Evolutionary conservation across 306 rosid genomes (phyloP).

Genomic region (Fragaria nilgerrensis): DNA sequence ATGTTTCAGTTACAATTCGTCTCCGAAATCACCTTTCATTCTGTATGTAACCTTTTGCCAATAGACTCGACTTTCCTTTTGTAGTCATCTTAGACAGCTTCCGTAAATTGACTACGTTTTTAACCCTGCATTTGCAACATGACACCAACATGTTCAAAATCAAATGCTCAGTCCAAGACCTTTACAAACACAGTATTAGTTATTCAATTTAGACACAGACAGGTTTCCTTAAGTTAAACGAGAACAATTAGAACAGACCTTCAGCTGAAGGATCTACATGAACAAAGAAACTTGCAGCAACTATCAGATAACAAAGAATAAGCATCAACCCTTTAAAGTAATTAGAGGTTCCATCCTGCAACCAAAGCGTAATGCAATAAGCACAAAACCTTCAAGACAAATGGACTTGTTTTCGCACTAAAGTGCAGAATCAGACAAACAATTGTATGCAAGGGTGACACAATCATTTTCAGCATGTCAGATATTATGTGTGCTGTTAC

Average conservation of each 20-base stretch:
- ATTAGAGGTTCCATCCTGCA: slow-evolving; percentile 83
- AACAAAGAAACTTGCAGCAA: slow-evolving; percentile 78
- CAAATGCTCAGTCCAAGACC: not conserved
- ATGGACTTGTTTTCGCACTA: not conserved
- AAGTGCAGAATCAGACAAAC: not conserved
- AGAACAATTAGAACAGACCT: slow-evolving; percentile 21
- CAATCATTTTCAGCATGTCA: not conserved
- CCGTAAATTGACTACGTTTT: slow-evolving; percentile 8
- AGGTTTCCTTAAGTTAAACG: not conserved
- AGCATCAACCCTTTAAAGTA: slow-evolving; percentile 83
- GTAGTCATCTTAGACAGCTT: slow-evolving; percentile 6
- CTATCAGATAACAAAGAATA: slow-evolving; percentile 75
- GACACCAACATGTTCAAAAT: not conserved
- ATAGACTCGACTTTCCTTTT: not conserved
- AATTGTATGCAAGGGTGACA: not conserved
- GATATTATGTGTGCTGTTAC: not conserved
- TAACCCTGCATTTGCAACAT: slow-evolving; percentile 17
- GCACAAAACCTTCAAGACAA: not conserved
- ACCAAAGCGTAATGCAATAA: slow-evolving; percentile 16
- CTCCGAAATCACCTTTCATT: slow-evolving; percentile 13
- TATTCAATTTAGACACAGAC: not conserved
- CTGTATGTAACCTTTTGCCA: not conserved
- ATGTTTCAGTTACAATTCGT: not conserved
- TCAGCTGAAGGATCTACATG: slow-evolving; percentile 50
- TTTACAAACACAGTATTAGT: not conserved